These are phyloP conservation scores for Periconia digitata DNA, from an alignment of 2,329 filamentous ascomycete species.

Conservation along the genomic window DNA sequence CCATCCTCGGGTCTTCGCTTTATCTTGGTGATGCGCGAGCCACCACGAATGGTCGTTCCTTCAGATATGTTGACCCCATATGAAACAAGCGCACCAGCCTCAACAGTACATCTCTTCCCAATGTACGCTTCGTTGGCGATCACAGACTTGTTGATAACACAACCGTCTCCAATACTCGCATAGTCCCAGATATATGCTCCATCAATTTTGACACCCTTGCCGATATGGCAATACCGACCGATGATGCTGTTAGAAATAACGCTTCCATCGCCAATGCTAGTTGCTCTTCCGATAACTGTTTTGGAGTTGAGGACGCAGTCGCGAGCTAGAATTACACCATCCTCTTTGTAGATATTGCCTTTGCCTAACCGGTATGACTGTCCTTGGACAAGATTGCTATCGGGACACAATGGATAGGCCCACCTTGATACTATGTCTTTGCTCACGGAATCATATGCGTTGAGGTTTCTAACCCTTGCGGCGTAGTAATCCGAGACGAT, in stretches of 20 bases:
- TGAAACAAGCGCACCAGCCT: constrained; percentile 75
- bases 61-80: constrained; percentile 74
- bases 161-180: constrained; percentile 72
- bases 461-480: constrained; percentile 80
- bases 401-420: constrained; percentile 86
- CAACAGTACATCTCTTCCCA: constrained; percentile 69
- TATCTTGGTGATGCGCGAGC: constrained; percentile 49
- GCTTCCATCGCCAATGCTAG: constrained; percentile 72
- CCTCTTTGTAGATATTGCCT: constrained; percentile 75
- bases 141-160: constrained; percentile 70
- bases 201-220: constrained; percentile 76
- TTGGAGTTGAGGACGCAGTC: constrained; percentile 69
- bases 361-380: constrained; percentile 74
- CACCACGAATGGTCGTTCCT: constrained; percentile 50
- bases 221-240: constrained; percentile 82
- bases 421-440: constrained; percentile 84
- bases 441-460: constrained; percentile 86
- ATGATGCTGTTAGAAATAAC: constrained; percentile 75
- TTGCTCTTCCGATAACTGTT: constrained; percentile 75
- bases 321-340: constrained; percentile 71
- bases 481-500: constrained; percentile 82
- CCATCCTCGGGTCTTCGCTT: constrained; percentile 51
- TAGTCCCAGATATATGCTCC: constrained; percentile 89
- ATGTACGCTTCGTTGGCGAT: constrained; percentile 73
- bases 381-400: constrained; percentile 78